phyloP scores from a whole-genome alignment of 148 eudicot genomes.

The Pharnaceum exiguum region DNA sequence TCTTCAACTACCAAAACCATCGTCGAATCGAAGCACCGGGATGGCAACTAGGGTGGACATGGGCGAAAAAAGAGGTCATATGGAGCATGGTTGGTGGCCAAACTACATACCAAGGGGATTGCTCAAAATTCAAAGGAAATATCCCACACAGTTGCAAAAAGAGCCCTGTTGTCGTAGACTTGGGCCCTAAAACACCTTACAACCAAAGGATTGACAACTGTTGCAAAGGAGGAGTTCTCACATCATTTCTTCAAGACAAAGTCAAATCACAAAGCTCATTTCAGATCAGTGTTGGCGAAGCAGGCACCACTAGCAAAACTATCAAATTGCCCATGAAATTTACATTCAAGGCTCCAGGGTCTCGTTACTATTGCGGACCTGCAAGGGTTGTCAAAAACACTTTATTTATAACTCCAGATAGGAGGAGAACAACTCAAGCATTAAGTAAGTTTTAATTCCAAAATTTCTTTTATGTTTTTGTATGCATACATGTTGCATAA shows the following conservation, averaged over 20 bases:
- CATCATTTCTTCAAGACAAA: constrained; percentile 42
- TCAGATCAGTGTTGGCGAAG: constrained; percentile 38
- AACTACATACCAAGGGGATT: constrained; percentile 50
- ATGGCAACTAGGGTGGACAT: constrained; percentile 53
- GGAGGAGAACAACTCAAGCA: constrained; percentile 46
- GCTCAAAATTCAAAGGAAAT: constrained; percentile 38
- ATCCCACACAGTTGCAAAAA: constrained; percentile 48
- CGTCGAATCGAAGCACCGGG: constrained; percentile 52
- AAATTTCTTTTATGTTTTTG: too few relatives aligned
- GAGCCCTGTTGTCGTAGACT: constrained; percentile 40
- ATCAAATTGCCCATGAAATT: constrained; percentile 41
- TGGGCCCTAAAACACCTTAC: constrained; percentile 37
- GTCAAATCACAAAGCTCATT: constrained; percentile 29
- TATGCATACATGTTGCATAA: too few relatives aligned
- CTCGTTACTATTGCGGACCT: constrained; percentile 46
- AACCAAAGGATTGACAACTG: constrained; percentile 42
- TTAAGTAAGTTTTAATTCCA: constrained; percentile 52
- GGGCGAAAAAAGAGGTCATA: constrained; percentile 48
- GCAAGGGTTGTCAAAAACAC: constrained; percentile 35
- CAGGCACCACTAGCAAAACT: constrained; percentile 40
- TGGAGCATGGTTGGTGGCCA: constrained; percentile 46
- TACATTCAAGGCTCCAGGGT: constrained; percentile 39
- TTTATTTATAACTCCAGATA: constrained; percentile 20
- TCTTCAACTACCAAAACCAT: constrained; percentile 42
- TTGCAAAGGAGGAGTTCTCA: constrained; percentile 55